A percentile compares a stretch with the other conserved stretches of the same genome.
These are phyloP conservation scores for Naganishia onofrii DNA, from an alignment of 768 basidiomycete species.

Conservation along the genomic window DNA sequence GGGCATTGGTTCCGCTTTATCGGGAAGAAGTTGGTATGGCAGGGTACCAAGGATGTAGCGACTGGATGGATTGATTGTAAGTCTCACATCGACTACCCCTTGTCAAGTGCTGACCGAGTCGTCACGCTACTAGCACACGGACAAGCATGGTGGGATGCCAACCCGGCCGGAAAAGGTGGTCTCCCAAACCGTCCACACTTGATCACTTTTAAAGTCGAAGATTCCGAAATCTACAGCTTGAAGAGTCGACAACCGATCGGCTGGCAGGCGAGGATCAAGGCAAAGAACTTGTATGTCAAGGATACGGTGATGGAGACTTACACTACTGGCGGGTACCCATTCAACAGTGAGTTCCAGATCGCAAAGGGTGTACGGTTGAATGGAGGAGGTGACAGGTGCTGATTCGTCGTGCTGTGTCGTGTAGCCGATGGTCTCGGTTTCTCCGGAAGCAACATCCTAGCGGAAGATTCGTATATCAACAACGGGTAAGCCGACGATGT, in stretches of 20 bases:
- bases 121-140: slow-evolving; percentile 46
- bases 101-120: not conserved
- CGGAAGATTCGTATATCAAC: slow-evolving; percentile 52
- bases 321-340: slow-evolving; percentile 34
- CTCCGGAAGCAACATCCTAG: slow-evolving; percentile 35
- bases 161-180: slow-evolving; percentile 52
- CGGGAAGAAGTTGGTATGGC: slow-evolving; percentile 55
- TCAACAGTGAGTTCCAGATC: slow-evolving; percentile 29
- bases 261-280: slow-evolving; percentile 48
- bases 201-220: slow-evolving; percentile 58
- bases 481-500: slow-evolving; percentile 49
- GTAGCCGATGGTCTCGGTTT: slow-evolving; percentile 38
- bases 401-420: not conserved
- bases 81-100: not conserved
- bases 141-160: slow-evolving; percentile 59
- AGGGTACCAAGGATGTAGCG: slow-evolving; percentile 54
- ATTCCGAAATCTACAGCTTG: slow-evolving; percentile 53
- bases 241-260: slow-evolving; percentile 58
- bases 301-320: slow-evolving; percentile 38
- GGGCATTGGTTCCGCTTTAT: slow-evolving; percentile 56
- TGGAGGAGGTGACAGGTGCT: not conserved
- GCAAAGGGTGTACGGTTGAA: not conserved
- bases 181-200: slow-evolving; percentile 55
- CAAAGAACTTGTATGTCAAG: slow-evolving; percentile 38
- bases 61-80: slow-evolving; percentile 56